These are phyloP conservation scores for Gracilariopsis chorda DNA, from an alignment of 23 red algal genomes.

Conservation along the genomic window DNA sequence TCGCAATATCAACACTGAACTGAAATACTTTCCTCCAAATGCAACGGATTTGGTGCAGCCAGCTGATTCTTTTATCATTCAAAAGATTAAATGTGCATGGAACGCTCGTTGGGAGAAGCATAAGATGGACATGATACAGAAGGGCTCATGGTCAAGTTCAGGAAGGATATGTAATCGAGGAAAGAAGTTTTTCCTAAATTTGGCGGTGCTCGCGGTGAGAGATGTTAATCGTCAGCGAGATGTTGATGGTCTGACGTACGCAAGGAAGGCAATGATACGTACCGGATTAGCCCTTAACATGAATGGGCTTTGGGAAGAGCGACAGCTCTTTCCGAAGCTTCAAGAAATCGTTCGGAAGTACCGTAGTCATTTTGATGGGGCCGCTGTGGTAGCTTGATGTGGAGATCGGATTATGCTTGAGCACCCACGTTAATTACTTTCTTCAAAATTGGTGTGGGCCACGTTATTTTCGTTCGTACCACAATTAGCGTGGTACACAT, in stretches of 20 bases:
- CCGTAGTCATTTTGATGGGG: neutral
- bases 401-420: too few species aligned
- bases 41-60: constrained; percentile 6
- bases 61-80: constrained; percentile 21
- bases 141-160: neutral
- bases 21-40: constrained; percentile 26
- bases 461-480: too few species aligned
- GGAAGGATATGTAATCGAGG: neutral
- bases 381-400: too few species aligned
- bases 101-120: neutral
- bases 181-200: neutral
- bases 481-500: too few species aligned
- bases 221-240: neutral
- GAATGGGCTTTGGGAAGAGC: neutral
- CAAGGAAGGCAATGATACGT: neutral
- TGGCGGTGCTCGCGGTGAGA: neutral
- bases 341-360: neutral
- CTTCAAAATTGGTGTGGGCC: too few species aligned
- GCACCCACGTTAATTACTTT: too few species aligned
- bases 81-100: constrained; percentile 20
- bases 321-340: neutral
- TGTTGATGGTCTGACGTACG: neutral
- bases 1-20: neutral
- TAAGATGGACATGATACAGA: constrained; percentile 15
- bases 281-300: neutral